Base-by-base conservation (phyloP, 371 early-diverging fungal species). In the Fennellomyces sp. region DNA sequence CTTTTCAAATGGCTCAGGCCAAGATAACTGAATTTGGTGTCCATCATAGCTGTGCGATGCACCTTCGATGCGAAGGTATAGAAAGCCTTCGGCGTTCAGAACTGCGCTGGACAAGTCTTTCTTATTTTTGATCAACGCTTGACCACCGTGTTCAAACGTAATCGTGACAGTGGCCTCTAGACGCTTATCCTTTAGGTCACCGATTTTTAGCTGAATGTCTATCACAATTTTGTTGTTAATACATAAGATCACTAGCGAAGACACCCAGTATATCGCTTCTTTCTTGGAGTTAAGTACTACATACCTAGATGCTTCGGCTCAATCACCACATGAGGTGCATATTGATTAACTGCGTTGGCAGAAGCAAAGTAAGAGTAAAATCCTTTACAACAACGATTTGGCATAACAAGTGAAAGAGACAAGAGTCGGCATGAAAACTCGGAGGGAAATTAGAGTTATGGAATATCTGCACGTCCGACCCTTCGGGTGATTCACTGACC, bases 311-410 rank as follows among this genome's bases (percentile, higher is more conserved):
- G 81, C 10, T 70, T 51, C 33, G 81, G 76, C 36, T 78, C 72
- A 36, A 81, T 72, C 13, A 71, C 72, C 25, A 63, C 65, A 52
- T 67, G 57, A 7, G 81, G 81, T 29, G 76, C 81, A 55, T 81
- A 81, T 8, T 72, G 71, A 38, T 64, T 68, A 11, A 59, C 31
- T 17, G 75, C 71, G 33, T 50, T 50, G 11, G 69, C 39, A 11
- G 71, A 75, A 23, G 31, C 54, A 38, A 69, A 75, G 2, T 47
- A 50, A 26, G 56, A 54, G 21, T 36, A 29, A 8, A 19, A 19
- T 7, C 38, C 27, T 48, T 49, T 54, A 38, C 62, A 33, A 19
- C 62, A 61, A 19, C 54, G 35, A 30, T 55, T 41, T 4, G 55
- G 62, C 62, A 61, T 61, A 11, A 39, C 17, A 17, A 0, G 10